Base-by-base conservation (phyloP, 108 stramenopile species). In the Nannochloropsis granulata region DNA sequence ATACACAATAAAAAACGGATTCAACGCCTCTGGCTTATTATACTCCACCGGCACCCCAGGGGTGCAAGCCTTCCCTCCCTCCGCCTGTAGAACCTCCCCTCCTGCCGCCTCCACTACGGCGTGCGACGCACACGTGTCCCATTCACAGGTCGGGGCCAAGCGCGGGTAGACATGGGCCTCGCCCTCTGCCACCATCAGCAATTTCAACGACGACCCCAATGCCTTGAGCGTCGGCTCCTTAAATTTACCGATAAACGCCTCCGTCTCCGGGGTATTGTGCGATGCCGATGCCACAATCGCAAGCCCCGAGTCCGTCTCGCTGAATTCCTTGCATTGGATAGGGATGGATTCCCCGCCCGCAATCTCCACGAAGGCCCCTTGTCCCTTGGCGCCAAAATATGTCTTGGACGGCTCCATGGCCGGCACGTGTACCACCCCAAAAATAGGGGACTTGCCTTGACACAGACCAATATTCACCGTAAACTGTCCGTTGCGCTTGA, bases 401-500 rank as follows among this genome's bases (percentile, higher is more conserved):
- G 86, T 85, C n/a, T 82, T 79, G 14, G 88, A 84, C 3, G 83
- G 84, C 16, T 87, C 87, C 25, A 81, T 86, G 45, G 87, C 86
- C 13, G 88, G 88, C 25, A 88, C 88, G 24, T 87, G 84, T 83
- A 88, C 88, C 13, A 88, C 88, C 44, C 88, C 88, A 19, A 88
- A 44, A 19, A 89, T 24, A 3, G 88, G 88, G 19, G 83, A 44
- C 12, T 81, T 45, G 21, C 81, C 85, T 44, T 88, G 81, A 43
- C 87, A 87, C 43, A 89, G 34, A 0, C 88, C 88, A 26, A 89
- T 87, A 84, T 89, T 89, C 23, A 89, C 87, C 16, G 87, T 89
- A 56, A 89, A 89, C 85, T 89, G 87, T 23, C 88, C 88, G 42
- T 88, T 89, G n/a, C 88, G 84, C 88, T 88, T 88, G 85, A 89